phyloP scores from a whole-genome alignment of 306 rosid genomes.

The Cajanus cajan region DNA sequence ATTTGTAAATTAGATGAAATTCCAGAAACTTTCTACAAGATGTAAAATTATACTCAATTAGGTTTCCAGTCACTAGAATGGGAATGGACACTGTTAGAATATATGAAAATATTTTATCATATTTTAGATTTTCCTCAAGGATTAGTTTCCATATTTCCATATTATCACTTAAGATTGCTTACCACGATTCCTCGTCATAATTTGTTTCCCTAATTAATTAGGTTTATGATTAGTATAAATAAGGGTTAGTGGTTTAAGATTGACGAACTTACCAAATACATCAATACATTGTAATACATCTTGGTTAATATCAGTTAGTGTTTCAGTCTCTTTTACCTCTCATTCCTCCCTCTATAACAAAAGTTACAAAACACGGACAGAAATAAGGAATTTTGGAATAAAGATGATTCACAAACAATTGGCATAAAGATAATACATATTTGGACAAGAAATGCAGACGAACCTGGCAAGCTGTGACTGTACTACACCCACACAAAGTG shows the following conservation, averaged over 20 bases:
- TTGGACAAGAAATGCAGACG: conserved; percentile 34
- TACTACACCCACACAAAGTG: conserved; percentile 80
- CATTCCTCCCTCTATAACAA: neutral
- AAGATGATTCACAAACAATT: conserved; percentile 19
- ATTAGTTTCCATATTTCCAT: neutral
- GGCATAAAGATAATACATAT: conserved; percentile 1
- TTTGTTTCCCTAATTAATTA: neutral
- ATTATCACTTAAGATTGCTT: neutral
- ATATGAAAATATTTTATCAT: neutral
- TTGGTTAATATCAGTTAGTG: neutral
- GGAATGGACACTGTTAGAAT: neutral
- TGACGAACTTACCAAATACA: neutral
- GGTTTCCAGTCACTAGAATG: neutral
- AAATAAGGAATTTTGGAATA: conserved; percentile 18
- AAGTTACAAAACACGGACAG: neutral
- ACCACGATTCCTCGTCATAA: neutral
- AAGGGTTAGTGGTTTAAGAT: neutral
- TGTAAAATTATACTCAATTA: conserved; percentile 17
- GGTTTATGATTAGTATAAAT: neutral
- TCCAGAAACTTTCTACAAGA: neutral
- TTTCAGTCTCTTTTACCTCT: neutral
- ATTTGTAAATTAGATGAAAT: neutral
- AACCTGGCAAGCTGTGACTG: conserved; percentile 92
- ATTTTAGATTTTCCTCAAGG: neutral
- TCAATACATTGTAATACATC: neutral